A percentile compares a stretch with the other conserved stretches of the same genome.
Evolutionary conservation across 192 early-diverging fungal species (phyloP).

Genomic region (Entophlyctis helioformis): DNA sequence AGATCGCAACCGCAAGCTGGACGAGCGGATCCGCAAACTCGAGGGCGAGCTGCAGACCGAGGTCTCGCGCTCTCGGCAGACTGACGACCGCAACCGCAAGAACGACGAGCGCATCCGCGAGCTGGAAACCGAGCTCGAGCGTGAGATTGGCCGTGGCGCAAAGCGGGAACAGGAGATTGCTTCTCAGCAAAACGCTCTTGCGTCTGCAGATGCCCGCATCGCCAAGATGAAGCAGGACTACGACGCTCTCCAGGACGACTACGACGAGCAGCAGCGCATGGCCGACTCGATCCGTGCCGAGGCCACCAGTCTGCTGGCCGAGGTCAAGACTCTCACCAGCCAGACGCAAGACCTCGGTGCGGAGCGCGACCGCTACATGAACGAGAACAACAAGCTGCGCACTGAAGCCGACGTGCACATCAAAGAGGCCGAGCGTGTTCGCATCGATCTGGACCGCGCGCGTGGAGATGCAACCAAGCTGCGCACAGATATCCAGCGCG

Average conservation of each 20-base stretch:
- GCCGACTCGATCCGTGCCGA: slow-evolving; percentile 13
- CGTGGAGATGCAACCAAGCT: background rate
- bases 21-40: background rate
- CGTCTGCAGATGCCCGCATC: too few relatives aligned
- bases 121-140: too few relatives aligned
- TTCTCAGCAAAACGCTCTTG: too few relatives aligned
- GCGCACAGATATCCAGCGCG: too few relatives aligned
- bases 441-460: background rate
- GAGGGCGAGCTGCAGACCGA: slow-evolving; percentile 2
- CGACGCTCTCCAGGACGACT: slow-evolving; percentile 12
- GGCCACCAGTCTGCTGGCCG: slow-evolving; percentile 12
- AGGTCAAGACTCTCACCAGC: slow-evolving; percentile 15
- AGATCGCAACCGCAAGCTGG: too few relatives aligned
- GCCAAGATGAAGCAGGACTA: slow-evolving; percentile 9
- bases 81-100: slow-evolving; percentile 1
- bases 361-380: slow-evolving; percentile 9
- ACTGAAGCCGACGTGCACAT: too few relatives aligned
- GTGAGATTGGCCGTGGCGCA: too few relatives aligned
- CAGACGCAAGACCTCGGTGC: slow-evolving; percentile 11
- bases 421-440: background rate
- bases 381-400: background rate
- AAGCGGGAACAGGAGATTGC: too few relatives aligned
- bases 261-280: slow-evolving; percentile 7
- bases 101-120: slow-evolving; percentile 8
- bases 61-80: background rate